These are phyloP conservation scores for Brassica juncea DNA, from an alignment of 345 rosid species.

Conservation along the genomic window DNA sequence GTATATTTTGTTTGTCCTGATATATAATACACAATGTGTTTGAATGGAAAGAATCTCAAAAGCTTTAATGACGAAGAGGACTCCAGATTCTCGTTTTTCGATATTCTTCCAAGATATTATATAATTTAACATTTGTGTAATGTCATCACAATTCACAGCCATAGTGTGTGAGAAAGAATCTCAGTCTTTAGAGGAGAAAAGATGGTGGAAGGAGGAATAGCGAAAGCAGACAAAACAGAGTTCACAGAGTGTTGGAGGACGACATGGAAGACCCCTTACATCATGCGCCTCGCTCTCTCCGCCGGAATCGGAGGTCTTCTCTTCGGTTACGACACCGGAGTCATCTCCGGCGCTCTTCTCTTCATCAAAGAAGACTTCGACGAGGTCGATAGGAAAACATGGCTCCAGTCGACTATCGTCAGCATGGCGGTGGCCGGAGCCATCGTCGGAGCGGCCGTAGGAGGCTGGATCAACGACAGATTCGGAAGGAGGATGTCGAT, in stretches of 20 bases:
- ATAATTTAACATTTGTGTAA: not conserved
- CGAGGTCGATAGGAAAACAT: constrained; percentile 60
- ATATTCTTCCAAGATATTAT: not conserved
- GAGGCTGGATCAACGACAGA: constrained; percentile 78
- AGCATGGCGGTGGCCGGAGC: constrained; percentile 93
- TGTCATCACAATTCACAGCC: not conserved
- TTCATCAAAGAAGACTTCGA: constrained; percentile 75
- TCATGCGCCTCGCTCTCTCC: constrained; percentile 77
- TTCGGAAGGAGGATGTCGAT: constrained; percentile 71
- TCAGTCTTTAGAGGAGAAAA: not conserved
- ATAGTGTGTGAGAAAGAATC: constrained; percentile 4
- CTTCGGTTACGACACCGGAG: constrained; percentile 98
- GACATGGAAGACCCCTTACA: constrained; percentile 71
- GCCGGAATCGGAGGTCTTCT: constrained; percentile 96
- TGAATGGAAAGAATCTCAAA: not conserved
- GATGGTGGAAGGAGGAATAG: constrained; percentile 79
- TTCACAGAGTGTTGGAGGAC: constrained; percentile 80
- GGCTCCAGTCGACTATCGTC: constrained; percentile 81
- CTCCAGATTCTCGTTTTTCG: not conserved
- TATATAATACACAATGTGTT: not conserved
- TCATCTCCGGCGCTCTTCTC: constrained; percentile 87
- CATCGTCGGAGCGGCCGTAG: constrained; percentile 77
- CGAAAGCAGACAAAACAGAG: constrained; percentile 62
- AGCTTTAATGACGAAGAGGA: not conserved
- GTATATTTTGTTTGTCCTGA: not conserved